These are phyloP conservation scores for Monosporascus sp. DNA, from an alignment of 2,329 filamentous ascomycete species.

Conservation along the genomic window DNA sequence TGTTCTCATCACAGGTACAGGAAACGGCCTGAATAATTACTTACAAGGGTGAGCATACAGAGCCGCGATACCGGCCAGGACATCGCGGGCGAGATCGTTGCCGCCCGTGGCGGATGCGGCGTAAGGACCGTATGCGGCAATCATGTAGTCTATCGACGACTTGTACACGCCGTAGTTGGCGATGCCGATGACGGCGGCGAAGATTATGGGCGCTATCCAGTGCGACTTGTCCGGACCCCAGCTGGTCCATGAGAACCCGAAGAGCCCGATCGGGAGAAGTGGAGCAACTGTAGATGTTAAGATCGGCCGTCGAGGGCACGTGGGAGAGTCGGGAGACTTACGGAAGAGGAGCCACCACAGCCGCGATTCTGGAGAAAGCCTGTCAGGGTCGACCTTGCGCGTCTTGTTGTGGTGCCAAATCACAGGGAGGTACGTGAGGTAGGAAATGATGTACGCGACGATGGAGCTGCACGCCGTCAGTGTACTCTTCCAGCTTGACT, in stretches of 20 bases:
- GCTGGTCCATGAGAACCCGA: constrained; percentile 65
- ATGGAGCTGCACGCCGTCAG: constrained; percentile 47
- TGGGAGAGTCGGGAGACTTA: constrained; percentile 56
- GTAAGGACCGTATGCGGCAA: constrained; percentile 67
- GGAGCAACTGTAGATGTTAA: constrained; percentile 31
- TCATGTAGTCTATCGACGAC: constrained; percentile 74
- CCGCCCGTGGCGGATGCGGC: constrained; percentile 70
- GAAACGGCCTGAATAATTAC: too few relatives aligned
- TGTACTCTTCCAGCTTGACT: too few relatives aligned
- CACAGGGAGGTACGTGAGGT: constrained; percentile 52
- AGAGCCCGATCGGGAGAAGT: constrained; percentile 59
- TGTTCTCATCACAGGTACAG: too few relatives aligned
- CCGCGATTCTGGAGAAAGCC: constrained; percentile 8
- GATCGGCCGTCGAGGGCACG: constrained; percentile 20
- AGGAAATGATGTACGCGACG: constrained; percentile 61
- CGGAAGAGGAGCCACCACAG: too few relatives aligned
- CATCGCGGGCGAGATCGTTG: constrained; percentile 69
- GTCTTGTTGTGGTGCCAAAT: constrained; percentile 49
- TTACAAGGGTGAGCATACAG: too few relatives aligned
- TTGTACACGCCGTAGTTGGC: constrained; percentile 72
- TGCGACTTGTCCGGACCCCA: constrained; percentile 50
- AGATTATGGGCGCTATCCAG: constrained; percentile 65
- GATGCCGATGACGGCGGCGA: constrained; percentile 61
- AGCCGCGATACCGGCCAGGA: constrained; percentile 57
- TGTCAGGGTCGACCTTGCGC: constrained; percentile 43